phyloP scores from a whole-genome alignment of 2,329 filamentous ascomycete genomes.

The Apiospora arundinis region DNA sequence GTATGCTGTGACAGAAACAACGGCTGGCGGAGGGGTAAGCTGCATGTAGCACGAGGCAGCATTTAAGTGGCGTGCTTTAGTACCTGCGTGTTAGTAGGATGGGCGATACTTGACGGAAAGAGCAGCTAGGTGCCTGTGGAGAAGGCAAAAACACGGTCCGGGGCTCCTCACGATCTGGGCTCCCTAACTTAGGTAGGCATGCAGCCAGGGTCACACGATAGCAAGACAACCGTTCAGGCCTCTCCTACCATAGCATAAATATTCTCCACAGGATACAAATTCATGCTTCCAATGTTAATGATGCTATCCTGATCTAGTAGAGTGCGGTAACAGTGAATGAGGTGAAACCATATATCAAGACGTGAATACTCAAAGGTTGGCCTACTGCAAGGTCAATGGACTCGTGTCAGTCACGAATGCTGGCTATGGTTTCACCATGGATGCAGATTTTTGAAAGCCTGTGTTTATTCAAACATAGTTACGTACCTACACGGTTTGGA shows the following conservation, averaged over 20 bases:
- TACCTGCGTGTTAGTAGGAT: neutral
- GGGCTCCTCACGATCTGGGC: neutral
- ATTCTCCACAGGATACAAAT: too few relatives aligned
- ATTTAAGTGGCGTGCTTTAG: neutral
- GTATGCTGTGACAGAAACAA: neutral
- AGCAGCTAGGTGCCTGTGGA: neutral
- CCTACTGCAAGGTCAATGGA: too few relatives aligned
- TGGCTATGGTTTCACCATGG: too few relatives aligned
- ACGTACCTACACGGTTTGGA: too few relatives aligned
- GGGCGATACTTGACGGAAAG: neutral
- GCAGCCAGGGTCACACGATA: too few relatives aligned
- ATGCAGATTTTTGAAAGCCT: too few relatives aligned
- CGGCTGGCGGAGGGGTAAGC: neutral
- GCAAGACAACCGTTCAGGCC: too few relatives aligned
- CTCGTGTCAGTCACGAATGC: too few relatives aligned
- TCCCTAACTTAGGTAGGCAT: too few relatives aligned
- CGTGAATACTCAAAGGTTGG: too few relatives aligned
- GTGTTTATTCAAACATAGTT: too few relatives aligned
- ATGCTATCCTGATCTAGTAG: neutral
- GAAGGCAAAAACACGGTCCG: neutral
- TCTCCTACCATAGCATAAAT: too few relatives aligned
- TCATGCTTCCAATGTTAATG: neutral
- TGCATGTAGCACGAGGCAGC: neutral
- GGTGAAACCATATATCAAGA: neutral
- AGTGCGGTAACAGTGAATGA: neutral